Evolutionary conservation across 306 rosid genomes (phyloP).

Genomic region (Castanospermum australe): DNA sequence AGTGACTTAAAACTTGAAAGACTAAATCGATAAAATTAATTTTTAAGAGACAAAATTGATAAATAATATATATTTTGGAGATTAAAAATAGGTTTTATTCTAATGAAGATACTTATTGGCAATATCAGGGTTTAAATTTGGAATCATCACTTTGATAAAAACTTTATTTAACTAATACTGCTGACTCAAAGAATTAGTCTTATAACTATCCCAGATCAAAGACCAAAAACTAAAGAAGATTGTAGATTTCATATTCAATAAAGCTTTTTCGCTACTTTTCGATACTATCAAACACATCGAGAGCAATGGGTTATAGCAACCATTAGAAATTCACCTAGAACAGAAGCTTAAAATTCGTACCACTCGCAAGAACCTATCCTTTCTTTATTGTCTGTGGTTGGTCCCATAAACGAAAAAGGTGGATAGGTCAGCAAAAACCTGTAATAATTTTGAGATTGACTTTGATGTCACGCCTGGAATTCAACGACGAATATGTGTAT

Average conservation of each 20-base stretch:
- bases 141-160: no score
- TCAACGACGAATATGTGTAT: slow-evolving; percentile 13
- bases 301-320: slow-evolving; percentile 26
- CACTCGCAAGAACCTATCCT: slow-evolving; percentile 30
- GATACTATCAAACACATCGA: background rate
- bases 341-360: slow-evolving; percentile 13
- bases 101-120: no score
- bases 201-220: no score
- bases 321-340: slow-evolving; percentile 29
- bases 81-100: no score
- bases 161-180: no score
- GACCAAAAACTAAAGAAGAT: no score
- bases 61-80: no score
- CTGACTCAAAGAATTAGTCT: no score
- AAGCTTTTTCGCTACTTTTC: slow-evolving; percentile 5
- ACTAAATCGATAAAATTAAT: no score
- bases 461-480: slow-evolving; percentile 4
- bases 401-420: slow-evolving; percentile 30
- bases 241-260: slow-evolving; percentile 10
- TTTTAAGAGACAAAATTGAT: no score
- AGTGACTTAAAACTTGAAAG: no score
- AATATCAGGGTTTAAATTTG: no score
- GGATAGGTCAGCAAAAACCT: slow-evolving; percentile 18
- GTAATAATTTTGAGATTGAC: slow-evolving; percentile 11
- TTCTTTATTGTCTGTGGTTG: slow-evolving; percentile 29